Base-by-base conservation (phyloP, 345 rosid genomes). In the Odontarrhena argentea region DNA sequence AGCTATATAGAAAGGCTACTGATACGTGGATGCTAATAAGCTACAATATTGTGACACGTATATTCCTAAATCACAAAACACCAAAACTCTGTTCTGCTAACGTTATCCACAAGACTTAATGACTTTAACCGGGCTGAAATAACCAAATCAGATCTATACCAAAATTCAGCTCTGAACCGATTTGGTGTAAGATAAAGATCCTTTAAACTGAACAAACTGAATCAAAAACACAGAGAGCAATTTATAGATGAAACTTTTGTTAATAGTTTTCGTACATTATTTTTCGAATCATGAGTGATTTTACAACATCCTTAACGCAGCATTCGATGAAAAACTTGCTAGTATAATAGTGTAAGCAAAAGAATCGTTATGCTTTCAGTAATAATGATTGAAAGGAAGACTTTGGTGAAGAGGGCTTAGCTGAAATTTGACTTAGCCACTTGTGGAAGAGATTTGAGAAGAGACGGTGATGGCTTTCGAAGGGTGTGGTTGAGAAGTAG, bases 401-500 rank as follows among this genome's bases (percentile, higher is more conserved):
- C 8, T 63, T 41, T 65, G 65, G 59, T 42, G 56, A 36, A 47
- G 53, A 2, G 12, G 2, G 53, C 65, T 68, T 68, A 68, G 74
- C 60, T 48, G 60, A 68, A 62, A 74, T 46, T 67, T 15, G 82
- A 53, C 77, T 84, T 87, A 30, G 74, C 80, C 5, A 87, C 81
- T 79, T 80, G 85, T 65, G 96, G 99, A 55, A 94, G 85, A 32
- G 93, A 75, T 79, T 85, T 91, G 53, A 87, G 78, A 75, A 91
- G 96, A 55, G 84, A 73, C 22, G 55, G 69, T 0, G 97, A 94
- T 36, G 97, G 93, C 72, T 61, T 88, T 25, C 96, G 80, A 28
- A 85, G 81, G 0, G 92, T 91, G 76, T 91, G 99, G 69, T 80
- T 88, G 56, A 94, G 91, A 73, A 88, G 73, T 13, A 94, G 65